A percentile compares a stretch with the other conserved stretches of the same genome.
These are phyloP conservation scores for Imleria badia DNA, from an alignment of 768 basidiomycete genomes.

Conservation along the genomic window DNA sequence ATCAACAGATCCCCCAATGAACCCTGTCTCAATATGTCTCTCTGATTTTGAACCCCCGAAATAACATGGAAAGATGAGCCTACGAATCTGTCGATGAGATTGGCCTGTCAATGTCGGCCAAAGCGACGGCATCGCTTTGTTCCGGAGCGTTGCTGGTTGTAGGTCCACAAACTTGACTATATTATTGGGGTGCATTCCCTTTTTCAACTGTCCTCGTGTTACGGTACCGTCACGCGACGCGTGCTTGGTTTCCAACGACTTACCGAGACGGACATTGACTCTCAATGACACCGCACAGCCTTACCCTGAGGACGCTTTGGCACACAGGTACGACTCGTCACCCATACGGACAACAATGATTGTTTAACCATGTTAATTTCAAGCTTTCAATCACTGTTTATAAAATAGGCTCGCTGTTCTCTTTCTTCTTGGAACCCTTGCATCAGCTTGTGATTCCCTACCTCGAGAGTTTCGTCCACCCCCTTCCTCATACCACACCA, in stretches of 20 bases:
- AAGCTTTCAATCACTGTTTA: background rate
- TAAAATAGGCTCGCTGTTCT: background rate
- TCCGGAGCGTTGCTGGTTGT: background rate
- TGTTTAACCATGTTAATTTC: background rate
- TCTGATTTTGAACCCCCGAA: background rate
- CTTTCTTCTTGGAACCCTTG: background rate
- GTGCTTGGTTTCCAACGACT: background rate
- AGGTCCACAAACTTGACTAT: background rate
- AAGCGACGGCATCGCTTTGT: constrained; percentile 5
- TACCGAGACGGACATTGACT: background rate
- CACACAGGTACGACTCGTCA: background rate
- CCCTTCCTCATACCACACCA: background rate
- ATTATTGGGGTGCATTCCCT: background rate
- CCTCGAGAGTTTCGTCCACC: background rate
- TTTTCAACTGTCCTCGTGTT: background rate
- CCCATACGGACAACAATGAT: background rate
- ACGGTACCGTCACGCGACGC: background rate
- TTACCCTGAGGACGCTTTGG: background rate
- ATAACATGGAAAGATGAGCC: background rate
- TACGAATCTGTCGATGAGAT: background rate
- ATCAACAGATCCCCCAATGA: background rate
- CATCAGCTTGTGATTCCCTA: too few relatives aligned
- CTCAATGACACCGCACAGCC: background rate
- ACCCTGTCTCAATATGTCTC: background rate
- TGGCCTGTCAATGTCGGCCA: background rate